Conservation (phyloP, 164 flowering plant species). For the Magnolia changhungtana region DNA sequence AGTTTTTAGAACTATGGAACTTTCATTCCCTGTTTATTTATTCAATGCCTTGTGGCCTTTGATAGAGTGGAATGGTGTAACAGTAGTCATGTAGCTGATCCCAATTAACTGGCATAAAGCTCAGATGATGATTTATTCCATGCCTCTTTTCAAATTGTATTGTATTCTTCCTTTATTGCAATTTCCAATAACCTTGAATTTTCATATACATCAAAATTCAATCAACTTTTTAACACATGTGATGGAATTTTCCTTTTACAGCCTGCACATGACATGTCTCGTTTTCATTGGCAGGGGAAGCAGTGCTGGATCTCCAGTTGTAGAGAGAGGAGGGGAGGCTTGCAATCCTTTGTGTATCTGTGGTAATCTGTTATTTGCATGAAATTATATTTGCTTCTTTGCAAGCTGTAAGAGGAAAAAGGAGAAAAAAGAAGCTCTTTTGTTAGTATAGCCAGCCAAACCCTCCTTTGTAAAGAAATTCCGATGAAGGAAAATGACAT, state of each 20-base stretch:
- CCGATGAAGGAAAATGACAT: background rate
- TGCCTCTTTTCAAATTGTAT: no score
- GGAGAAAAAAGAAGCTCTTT: background rate
- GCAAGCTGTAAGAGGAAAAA: background rate
- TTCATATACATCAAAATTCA: no score
- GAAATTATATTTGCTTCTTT: background rate
- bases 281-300: slow-evolving; percentile 33
- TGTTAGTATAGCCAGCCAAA: background rate
- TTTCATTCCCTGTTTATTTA: no score
- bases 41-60: no score
- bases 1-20: no score
- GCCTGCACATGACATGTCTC: background rate
- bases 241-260: background rate
- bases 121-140: no score
- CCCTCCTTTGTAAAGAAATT: slow-evolving; percentile 4
- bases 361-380: background rate
- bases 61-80: no score
- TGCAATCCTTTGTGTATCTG: background rate
- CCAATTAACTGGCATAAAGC: no score
- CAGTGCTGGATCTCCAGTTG: slow-evolving; percentile 29
- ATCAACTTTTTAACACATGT: background rate
- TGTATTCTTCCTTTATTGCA: no score
- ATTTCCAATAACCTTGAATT: no score
- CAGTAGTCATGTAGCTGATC: no score
- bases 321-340: slow-evolving; percentile 10